Conservation (phyloP, 257 asterid genomes). For the Solanum sejunctum region DNA sequence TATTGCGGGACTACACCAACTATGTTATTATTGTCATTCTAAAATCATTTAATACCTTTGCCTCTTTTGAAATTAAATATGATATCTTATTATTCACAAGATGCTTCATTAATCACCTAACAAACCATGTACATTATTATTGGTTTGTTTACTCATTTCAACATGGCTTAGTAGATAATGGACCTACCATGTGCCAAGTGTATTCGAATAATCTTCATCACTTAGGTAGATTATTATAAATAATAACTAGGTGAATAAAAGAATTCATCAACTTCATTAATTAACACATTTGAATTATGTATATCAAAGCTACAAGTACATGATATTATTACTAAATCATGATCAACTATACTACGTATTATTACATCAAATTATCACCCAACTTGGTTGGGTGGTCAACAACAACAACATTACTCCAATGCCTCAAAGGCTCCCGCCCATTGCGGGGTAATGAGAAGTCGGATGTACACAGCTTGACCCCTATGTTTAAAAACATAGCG, state of each 20-base stretch:
- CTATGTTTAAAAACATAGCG: no score
- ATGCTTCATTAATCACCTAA: not conserved
- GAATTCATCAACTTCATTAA: not conserved
- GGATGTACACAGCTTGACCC: no score
- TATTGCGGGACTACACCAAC: not conserved
- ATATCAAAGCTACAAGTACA: not conserved
- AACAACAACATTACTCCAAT: no score
- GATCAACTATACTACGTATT: not conserved
- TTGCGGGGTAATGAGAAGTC: no score
- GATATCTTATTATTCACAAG: not conserved
- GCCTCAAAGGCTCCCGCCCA: no score
- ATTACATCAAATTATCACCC: not conserved
- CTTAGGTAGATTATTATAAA: not conserved
- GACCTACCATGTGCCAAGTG: not conserved
- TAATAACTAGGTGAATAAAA: not conserved
- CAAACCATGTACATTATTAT: not conserved
- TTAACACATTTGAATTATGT: not conserved
- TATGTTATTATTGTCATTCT: not conserved
- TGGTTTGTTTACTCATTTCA: not conserved
- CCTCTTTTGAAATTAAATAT: not conserved
- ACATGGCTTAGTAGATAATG: not conserved
- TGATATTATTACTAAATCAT: not conserved
- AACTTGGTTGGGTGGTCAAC: not conserved
- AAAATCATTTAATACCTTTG: not conserved
- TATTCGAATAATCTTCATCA: not conserved